Base-by-base conservation (phyloP, 805 yeast species). In the Kazachstania martiniae region DNA sequence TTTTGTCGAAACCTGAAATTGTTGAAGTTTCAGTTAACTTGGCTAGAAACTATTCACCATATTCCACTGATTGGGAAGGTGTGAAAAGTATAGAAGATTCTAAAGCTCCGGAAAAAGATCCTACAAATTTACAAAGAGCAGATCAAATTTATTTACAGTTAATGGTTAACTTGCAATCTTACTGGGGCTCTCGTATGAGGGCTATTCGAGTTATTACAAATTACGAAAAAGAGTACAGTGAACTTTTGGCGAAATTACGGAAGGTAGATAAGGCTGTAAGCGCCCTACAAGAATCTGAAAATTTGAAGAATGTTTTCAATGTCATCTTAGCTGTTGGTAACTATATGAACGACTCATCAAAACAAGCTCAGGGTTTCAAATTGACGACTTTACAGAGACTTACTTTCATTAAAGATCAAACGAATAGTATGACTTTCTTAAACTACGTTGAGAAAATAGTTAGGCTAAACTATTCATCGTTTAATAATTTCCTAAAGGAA, bases 321-420 rank as follows among this genome's bases (percentile, higher is more conserved):
- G 74, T 91, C 29, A 89, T 91, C 39, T 63, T 87, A 41, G 77
- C 87, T 4, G 91, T 91, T 31, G 99, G 98, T 37, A 91, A 91
- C 55, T 89, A 77, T 54, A 91, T 91, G 98, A 91, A 93, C 53
- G 95, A 86, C 47, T 64, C 74, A n/a, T 66, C 84, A 2, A 87
- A 86, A 46, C 94, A 86, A 53, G 97, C 96, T 1, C 70, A 72
- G 42, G 99, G 99, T 3, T 93, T 93, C 66, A 80, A 81, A 47
- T 63, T 91, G 38, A 78, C 83, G 28, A 83, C 95, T n/a, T 65
- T 91, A 33, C 95, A 86, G 49, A 65, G 97, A 44, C 66, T 91
- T 37, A 83, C 80, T 21, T 86, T 93, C 44, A 77, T 93, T 59
- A 91, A 91, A 52, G 95, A 89, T 57, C 85, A 80, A 18, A 71